Base-by-base conservation (phyloP, 2,329 filamentous ascomycete genomes). In the Pseudogymnoascus sp. region DNA sequence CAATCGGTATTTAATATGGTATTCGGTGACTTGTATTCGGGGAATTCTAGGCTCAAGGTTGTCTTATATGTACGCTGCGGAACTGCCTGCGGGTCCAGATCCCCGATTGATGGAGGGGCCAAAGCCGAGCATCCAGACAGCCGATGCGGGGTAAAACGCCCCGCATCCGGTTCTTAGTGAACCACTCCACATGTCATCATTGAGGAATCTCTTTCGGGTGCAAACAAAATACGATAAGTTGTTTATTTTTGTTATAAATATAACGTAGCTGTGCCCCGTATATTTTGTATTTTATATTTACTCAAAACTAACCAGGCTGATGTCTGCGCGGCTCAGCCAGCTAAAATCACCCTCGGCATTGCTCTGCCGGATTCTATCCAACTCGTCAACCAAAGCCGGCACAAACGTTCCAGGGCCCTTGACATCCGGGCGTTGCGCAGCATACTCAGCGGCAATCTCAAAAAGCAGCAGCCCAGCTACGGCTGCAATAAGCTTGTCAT, bases 371-470 rank as follows among this genome's bases (percentile, higher is more conserved):
- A 84, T 68, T 22, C 71, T 71, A 66, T 79, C 80, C 64, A 87
- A 68, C 74, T 83, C 88, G 67, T 97, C 93, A 41, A 97, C 76
- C 69, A 97, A 92, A 0, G 87, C 87, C 0, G 91, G 88, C 11
- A 95, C 85, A 76, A 97, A 97, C 0, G 86, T 90, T 0, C 93
- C 93, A 0, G 93, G 91, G 0, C 93, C 93, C 62, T 78, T 79
- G 2, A 94, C 90, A 64, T 86, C 80, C 0, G 76, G 73, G 59
- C 84, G 74, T 75, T 93, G 87, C 0, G 90, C 89, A 1, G 85
- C 84, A 20, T 84, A 75, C 61, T 74, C 73, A 22, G 73, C 73
- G 1, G 86, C 86, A 65, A 89, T 81, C 71, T 94, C 91, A 70
- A 88, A 97, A 71, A 91, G 82, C 65, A 94, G 72, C 16, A 95